Conservation (phyloP, 768 basidiomycete genomes). For the Termitomyces sp. region DNA sequence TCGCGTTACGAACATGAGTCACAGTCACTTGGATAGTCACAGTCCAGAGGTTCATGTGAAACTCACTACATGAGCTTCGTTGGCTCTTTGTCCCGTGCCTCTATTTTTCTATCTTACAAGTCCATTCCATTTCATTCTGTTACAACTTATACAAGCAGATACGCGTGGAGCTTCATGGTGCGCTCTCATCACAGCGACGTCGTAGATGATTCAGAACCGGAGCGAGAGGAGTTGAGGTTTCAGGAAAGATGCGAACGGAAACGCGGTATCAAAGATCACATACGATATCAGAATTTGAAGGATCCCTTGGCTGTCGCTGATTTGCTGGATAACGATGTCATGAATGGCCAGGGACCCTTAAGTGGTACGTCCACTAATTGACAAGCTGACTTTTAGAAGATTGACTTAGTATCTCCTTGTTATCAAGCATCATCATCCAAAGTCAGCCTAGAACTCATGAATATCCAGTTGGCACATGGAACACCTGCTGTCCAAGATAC, state of each 20-base stretch:
- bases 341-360: neutral
- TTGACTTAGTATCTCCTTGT: neutral
- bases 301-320: slow-evolving; percentile 15
- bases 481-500: neutral
- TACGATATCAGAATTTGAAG: neutral
- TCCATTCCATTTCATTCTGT: neutral
- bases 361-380: neutral
- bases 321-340: slow-evolving; percentile 17
- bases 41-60: neutral
- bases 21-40: slow-evolving; percentile 13
- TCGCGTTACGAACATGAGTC: slow-evolving; percentile 23
- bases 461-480: neutral
- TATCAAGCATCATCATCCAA: neutral
- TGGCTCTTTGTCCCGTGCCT: slow-evolving; percentile 3
- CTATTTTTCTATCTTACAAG: neutral
- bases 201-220: slow-evolving; percentile 71
- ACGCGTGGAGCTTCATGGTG: neutral
- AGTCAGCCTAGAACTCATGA: neutral
- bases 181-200: slow-evolving; percentile 26
- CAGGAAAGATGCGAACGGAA: slow-evolving; percentile 13
- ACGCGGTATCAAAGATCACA: neutral
- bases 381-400: neutral
- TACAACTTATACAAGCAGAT: neutral
- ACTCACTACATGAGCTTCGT: neutral
- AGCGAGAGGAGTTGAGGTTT: slow-evolving; percentile 39